These are phyloP conservation scores for Pichia cactophila DNA, from an alignment of 1,139 yeast genomes.

Conservation along the genomic window DNA sequence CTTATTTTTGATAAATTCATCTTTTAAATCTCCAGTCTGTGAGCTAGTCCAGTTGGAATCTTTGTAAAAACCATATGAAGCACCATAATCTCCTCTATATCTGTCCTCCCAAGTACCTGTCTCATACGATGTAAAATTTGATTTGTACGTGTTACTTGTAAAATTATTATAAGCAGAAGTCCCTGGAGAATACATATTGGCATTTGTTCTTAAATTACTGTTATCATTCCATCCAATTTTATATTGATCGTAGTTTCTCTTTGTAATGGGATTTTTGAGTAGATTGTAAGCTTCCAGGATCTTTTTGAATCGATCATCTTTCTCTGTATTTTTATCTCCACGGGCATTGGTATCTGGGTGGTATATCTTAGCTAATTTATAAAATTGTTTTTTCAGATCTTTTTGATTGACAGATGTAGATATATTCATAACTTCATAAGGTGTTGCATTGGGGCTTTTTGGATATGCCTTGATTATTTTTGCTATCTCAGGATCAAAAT, in stretches of 20 bases:
- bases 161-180: conserved; percentile 10
- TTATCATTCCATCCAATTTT: conserved; percentile 35
- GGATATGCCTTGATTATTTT: conserved; percentile 43
- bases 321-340: conserved; percentile 28
- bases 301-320: conserved; percentile 55
- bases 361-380: conserved; percentile 64
- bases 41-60: conserved; percentile 29
- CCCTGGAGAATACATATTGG: conserved; percentile 17
- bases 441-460: conserved; percentile 43
- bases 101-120: conserved; percentile 67
- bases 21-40: conserved; percentile 26
- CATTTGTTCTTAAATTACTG: conserved; percentile 17
- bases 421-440: conserved; percentile 67
- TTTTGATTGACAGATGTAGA: conserved; percentile 23
- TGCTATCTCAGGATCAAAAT: conserved; percentile 12
- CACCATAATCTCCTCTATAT: conserved; percentile 15
- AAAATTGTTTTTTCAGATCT: conserved; percentile 48
- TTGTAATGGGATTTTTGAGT: conserved; percentile 48
- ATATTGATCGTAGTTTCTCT: conserved; percentile 38
- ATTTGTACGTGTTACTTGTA: conserved; percentile 1
- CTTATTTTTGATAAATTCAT: conserved; percentile 38
- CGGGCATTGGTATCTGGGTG: conserved; percentile 64
- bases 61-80: conserved; percentile 21
- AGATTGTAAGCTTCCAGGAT: conserved; percentile 70
- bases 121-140: conserved; percentile 14